Evolutionary conservation across 176 grass and related monocot species (phyloP).

Genomic region (Carex littledalei): DNA sequence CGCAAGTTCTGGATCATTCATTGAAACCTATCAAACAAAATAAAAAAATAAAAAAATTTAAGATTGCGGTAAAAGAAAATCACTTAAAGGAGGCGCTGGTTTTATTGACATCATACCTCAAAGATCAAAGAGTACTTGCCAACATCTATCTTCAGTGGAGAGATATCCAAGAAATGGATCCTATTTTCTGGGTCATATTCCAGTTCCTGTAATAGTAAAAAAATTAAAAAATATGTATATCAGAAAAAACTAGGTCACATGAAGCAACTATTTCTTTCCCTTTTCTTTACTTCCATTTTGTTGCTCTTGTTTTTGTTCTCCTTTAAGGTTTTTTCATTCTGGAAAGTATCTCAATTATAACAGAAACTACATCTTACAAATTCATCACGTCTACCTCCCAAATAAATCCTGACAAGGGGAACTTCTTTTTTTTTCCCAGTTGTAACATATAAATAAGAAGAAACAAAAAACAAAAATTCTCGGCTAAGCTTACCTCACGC

Average conservation of each 20-base stretch:
- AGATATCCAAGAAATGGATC: conserved; percentile 81
- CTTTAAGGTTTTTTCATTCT: neutral
- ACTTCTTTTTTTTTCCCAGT: neutral
- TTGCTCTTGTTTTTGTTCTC: too few relatives aligned
- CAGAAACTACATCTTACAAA: neutral
- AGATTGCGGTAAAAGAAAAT: conserved; percentile 5
- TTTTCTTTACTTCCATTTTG: too few relatives aligned
- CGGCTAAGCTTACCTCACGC: neutral
- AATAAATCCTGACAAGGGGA: neutral
- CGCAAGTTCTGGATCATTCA: conserved; percentile 59
- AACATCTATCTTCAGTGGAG: conserved; percentile 87
- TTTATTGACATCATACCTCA: conserved; percentile 51
- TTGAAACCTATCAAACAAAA: conserved; percentile 45
- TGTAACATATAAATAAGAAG: neutral
- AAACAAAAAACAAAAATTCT: too few relatives aligned
- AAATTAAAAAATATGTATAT: conserved; percentile 12
- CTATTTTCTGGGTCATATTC: conserved; percentile 64
- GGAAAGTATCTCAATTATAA: neutral
- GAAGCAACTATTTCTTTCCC: too few relatives aligned
- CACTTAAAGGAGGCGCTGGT: neutral
- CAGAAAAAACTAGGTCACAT: neutral
- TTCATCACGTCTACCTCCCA: neutral
- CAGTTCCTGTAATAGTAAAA: conserved; percentile 62
- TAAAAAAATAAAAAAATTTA: neutral
- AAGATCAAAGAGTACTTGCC: conserved; percentile 84